Base-by-base conservation (phyloP, 768 basidiomycete genomes). In the Sporobolomyces pararoseus region DNA sequence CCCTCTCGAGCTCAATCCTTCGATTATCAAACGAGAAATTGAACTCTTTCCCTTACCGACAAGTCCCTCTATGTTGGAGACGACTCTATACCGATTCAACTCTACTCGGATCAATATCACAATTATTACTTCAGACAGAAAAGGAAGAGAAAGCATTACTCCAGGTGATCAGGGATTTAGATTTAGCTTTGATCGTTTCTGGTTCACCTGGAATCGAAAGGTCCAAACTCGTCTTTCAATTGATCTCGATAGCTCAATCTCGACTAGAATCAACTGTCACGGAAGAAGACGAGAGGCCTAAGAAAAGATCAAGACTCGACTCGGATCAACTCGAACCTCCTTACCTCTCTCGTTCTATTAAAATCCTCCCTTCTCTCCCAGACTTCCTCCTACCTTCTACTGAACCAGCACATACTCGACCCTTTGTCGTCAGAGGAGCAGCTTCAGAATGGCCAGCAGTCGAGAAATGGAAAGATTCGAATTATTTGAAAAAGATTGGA, bases 111-210 rank as follows among this genome's bases (percentile, higher is more conserved):
- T 72, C 69, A 2, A n/a, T 79, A 3, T 7, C 66, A 2, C 69
- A 70, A 25, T 66, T 77, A 9, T 34, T 70, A 14, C 17, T 0
- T 16, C 42, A n/a, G n/a, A n/a, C 14, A 21, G n/a, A 19, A 58
- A 19, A 19, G 60, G 32, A 32, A 9, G 21, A 53, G 13, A 23
- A 23, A 6, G 23, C 23, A 13, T 2, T 49, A 31, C 44, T 66
- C 49, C 84, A 75, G 13, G 49, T 23, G 16, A 49, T 97, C 44
- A 80, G 82, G 7, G 80, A 82, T 19, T 80, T 97, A 31, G 96
- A 99, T 77, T 83, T 82, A 72, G 87, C 88, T 2, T 87, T 97
- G 71, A 86, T 98, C 70, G 83, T 94, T 58, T 87, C 91, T 19
- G 93, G 93, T 2, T 86, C 87, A 3, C 82, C 86, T 29, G 90